Evolutionary conservation across 2,329 filamentous ascomycete species (phyloP).

Genomic region (Lasiodiplodia sp.): DNA sequence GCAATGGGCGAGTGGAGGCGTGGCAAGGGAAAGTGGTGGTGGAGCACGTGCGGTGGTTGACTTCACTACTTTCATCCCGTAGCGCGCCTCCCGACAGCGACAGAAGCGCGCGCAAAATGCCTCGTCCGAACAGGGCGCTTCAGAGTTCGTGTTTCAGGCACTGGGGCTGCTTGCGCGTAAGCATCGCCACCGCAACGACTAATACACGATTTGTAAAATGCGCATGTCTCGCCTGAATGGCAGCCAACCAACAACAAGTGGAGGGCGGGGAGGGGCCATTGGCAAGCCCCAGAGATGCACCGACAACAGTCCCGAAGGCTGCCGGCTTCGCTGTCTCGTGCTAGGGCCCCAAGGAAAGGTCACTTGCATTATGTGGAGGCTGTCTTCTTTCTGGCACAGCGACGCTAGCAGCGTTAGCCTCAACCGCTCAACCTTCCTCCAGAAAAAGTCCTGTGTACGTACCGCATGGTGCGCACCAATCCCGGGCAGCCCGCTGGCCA

Average conservation of each 20-base stretch:
- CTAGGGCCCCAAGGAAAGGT: slow-evolving; percentile 1
- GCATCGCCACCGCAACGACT: slow-evolving; percentile 24
- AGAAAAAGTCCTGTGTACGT: neutral
- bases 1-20: slow-evolving; percentile 2
- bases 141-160: slow-evolving; percentile 17
- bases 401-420: slow-evolving; percentile 16
- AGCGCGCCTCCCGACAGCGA: slow-evolving; percentile 6
- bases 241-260: neutral
- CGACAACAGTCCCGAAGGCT: slow-evolving; percentile 14
- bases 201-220: slow-evolving; percentile 15
- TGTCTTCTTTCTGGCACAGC: neutral
- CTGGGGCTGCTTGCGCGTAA: slow-evolving; percentile 23
- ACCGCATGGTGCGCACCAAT: neutral
- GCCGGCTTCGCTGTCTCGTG: slow-evolving; percentile 4
- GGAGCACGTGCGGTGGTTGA: slow-evolving; percentile 7
- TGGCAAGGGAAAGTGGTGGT: neutral
- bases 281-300: slow-evolving; percentile 14
- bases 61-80: neutral
- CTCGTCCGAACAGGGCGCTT: neutral
- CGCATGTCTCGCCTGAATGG: slow-evolving; percentile 11
- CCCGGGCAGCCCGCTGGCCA: neutral
- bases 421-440: slow-evolving; percentile 22
- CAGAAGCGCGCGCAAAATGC: neutral
- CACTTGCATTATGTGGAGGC: neutral
- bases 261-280: neutral